These are phyloP conservation scores for Coniochaeta ligniaria DNA, from an alignment of 2,329 filamentous ascomycete genomes.

Conservation along the genomic window DNA sequence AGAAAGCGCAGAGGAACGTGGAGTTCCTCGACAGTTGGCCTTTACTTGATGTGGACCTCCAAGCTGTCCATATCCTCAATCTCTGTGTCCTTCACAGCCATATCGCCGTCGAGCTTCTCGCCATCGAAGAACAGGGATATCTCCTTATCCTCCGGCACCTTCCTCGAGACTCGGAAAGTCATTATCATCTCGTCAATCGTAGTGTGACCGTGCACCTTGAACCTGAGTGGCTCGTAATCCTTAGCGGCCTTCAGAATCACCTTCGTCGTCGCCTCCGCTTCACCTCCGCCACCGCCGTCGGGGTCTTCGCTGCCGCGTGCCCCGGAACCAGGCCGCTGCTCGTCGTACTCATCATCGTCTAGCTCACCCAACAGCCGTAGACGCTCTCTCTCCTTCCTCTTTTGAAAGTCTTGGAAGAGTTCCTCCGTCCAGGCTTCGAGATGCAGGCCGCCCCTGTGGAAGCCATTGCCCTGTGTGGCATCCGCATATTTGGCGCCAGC, in stretches of 20 bases:
- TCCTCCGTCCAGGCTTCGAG: constrained; percentile 72
- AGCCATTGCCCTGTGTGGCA: constrained; percentile 17
- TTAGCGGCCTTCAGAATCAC: constrained; percentile 49
- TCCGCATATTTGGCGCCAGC: constrained; percentile 26
- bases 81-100: constrained; percentile 58
- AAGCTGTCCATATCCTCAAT: constrained; percentile 69
- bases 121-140: constrained; percentile 70
- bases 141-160: constrained; percentile 40
- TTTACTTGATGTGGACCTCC: constrained; percentile 61
- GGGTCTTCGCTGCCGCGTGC: constrained; percentile 12
- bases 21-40: neutral
- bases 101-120: constrained; percentile 55
- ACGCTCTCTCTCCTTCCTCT: constrained; percentile 39
- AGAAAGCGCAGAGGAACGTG: neutral
- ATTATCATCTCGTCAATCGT: constrained; percentile 54
- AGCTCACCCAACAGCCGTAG: constrained; percentile 33
- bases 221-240: constrained; percentile 39
- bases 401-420: constrained; percentile 42
- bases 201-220: constrained; percentile 47
- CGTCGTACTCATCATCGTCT: constrained; percentile 24
- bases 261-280: neutral
- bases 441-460: constrained; percentile 53
- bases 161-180: constrained; percentile 50
- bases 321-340: constrained; percentile 6
- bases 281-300: constrained; percentile 1